These are phyloP conservation scores for Paramecium caudatum DNA, from an alignment of 73 alveolate species.

Conservation along the genomic window DNA sequence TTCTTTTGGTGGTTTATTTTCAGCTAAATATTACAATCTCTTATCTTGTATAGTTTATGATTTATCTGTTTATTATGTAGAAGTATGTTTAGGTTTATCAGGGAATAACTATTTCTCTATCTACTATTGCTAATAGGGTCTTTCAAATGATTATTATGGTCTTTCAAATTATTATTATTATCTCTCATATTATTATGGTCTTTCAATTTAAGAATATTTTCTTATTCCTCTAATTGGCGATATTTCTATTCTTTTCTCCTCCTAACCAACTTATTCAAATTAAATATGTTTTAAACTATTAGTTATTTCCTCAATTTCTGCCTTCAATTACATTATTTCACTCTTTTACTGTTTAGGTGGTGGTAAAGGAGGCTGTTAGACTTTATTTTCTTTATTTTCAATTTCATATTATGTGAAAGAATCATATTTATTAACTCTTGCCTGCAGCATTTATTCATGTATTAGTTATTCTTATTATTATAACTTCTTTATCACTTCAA, in stretches of 20 bases:
- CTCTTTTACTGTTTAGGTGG: slow-evolving; percentile 39
- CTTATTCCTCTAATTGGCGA: background rate
- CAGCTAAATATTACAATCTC: no score
- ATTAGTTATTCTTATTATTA: slow-evolving; percentile 21
- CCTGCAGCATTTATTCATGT: background rate
- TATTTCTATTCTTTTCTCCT: background rate
- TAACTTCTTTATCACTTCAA: slow-evolving; percentile 75
- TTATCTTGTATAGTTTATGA: no score
- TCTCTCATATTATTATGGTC: no score
- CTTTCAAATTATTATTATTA: no score
- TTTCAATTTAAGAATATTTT: no score
- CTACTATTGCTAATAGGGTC: background rate
- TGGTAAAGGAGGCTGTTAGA: background rate
- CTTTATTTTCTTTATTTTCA: slow-evolving; percentile 56
- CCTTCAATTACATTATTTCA: slow-evolving; percentile 45
- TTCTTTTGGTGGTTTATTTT: no score
- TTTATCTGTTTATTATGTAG: no score
- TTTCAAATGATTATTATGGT: no score
- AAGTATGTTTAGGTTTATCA: no score
- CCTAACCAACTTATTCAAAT: slow-evolving; percentile 44
- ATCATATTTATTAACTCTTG: slow-evolving; percentile 57
- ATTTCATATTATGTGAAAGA: slow-evolving; percentile 63
- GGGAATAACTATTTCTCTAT: background rate
- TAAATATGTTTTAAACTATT: slow-evolving; percentile 49
- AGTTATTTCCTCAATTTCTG: slow-evolving; percentile 47